These are phyloP conservation scores for Fusarium albidum DNA, from an alignment of 2,329 filamentous ascomycete species.

Conservation along the genomic window DNA sequence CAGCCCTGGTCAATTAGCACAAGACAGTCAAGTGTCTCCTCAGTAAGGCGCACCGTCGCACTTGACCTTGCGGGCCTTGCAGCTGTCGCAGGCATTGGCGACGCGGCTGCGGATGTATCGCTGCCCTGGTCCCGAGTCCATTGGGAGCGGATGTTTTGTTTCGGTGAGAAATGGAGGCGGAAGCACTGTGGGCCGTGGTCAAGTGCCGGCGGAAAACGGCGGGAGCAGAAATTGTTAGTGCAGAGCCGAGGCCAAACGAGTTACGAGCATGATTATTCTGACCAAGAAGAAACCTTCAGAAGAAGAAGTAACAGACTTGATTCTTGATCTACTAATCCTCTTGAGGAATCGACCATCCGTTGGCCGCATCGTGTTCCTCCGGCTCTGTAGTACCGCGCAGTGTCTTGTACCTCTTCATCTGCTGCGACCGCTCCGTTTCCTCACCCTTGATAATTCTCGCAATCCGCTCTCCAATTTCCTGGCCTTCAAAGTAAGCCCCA, in stretches of 20 bases:
- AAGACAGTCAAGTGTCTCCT: too few relatives aligned
- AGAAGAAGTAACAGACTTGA: too few relatives aligned
- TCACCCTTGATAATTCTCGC: conserved; percentile 37
- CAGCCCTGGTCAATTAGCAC: too few relatives aligned
- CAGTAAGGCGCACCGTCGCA: conserved; percentile 54
- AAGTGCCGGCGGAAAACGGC: conserved; percentile 19
- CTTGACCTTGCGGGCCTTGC: conserved; percentile 64
- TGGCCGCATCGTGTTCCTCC: conserved; percentile 26
- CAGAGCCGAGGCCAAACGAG: conserved; percentile 16
- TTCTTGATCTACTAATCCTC: too few relatives aligned
- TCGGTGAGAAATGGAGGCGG: conserved; percentile 22
- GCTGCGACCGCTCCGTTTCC: conserved; percentile 14
- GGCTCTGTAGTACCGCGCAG: conserved; percentile 25
- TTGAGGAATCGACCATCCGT: conserved; percentile 30
- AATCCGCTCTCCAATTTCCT: conserved; percentile 55
- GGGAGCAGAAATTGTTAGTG: conserved; percentile 35
- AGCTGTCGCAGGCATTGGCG: conserved; percentile 62
- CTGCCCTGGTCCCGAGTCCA: conserved; percentile 25
- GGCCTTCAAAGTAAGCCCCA: conserved; percentile 66
- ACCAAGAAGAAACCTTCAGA: too few relatives aligned
- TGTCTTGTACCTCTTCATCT: conserved; percentile 22
- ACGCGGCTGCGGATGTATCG: conserved; percentile 53
- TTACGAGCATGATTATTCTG: too few relatives aligned
- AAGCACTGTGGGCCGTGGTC: conserved; percentile 27
- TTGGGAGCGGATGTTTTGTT: conserved; percentile 19